Base-by-base conservation (phyloP, 2,329 filamentous ascomycete species). In the Aspergillus awamori region DNA sequence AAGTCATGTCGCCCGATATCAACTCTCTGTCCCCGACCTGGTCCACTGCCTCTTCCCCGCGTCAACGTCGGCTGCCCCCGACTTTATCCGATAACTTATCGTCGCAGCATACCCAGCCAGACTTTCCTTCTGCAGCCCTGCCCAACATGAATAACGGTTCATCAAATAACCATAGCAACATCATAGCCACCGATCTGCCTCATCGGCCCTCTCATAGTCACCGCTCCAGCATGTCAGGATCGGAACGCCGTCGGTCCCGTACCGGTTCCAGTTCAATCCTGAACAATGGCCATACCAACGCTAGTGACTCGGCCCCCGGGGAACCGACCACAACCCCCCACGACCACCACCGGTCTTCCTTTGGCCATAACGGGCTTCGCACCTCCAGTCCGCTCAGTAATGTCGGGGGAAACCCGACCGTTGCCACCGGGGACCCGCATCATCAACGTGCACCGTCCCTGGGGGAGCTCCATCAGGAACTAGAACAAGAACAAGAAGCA, bases 111-210 rank as follows among this genome's bases (percentile, higher is more conserved):
- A 52, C 61, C 28, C 57, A 53, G 33, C 53, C 61, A 15, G 51
- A 51, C 24, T 33, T 52, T 45, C 57, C 61, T 48, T 53, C 63
- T 57, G 43, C 55, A 56, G n/a, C 56, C 38, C 43, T 58, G 22
- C 38, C 58, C 55, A 61, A 43, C 43, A 63, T 63, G 60, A 62
- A 52, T 55, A 38, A 65, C 66, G 28, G 20, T 22, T 17, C 53
- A 49, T 57, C 57, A 11, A 67, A 58, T 53, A 90, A 57, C 17
- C 53, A 63, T 90, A 55, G 87, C 91, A 11, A 90, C 90, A 7
- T 88, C 89, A 94, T 94, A 73, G 89, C 90, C 28, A 87, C 91
- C 55, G 85, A 92, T 28, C 87, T 90, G 30, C 64, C 64, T 39
- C 65, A 63, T 56, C 75, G 77, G 49, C 72, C 74, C 4, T 78